Percentiles rank a stretch among this genome's conserved stretches.
Conservation (phyloP, 495 filamentous ascomycete species). For the Penicillium chermesinum region DNA sequence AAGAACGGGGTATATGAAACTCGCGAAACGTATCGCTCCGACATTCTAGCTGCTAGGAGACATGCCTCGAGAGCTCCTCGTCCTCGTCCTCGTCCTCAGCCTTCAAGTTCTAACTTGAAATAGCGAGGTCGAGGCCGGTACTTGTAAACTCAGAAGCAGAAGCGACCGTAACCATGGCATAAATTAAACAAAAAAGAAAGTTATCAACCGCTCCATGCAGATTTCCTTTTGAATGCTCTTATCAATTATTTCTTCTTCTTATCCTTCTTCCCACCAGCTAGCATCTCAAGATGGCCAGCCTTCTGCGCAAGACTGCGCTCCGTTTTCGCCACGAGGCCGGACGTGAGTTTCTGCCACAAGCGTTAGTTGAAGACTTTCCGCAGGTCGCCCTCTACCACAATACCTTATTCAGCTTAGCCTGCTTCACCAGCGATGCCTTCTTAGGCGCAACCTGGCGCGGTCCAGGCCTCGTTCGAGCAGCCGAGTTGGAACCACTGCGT, state of each 20-base stretch:
- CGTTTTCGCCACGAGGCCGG: slow-evolving; percentile 58
- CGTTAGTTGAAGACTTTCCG: background rate
- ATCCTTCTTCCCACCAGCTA: slow-evolving; percentile 62
- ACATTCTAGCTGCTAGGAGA: too few species aligned
- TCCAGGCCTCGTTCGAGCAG: slow-evolving; percentile 48
- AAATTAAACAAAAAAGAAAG: too few species aligned
- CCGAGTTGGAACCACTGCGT: slow-evolving; percentile 9
- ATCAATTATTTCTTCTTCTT: slow-evolving; percentile 22
- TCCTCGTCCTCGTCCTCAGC: too few species aligned
- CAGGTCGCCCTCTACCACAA: background rate
- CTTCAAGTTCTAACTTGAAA: too few species aligned
- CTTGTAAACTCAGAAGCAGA: too few species aligned
- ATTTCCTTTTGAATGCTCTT: too few species aligned
- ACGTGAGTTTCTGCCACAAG: slow-evolving; percentile 53
- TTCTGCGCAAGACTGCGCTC: slow-evolving; percentile 61
- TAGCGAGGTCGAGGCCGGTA: too few species aligned
- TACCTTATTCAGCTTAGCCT: slow-evolving; percentile 61
- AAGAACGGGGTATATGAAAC: slow-evolving; percentile 28
- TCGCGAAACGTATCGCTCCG: slow-evolving; percentile 14
- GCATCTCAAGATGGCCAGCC: slow-evolving; percentile 69
- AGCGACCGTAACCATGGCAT: too few species aligned
- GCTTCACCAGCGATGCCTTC: slow-evolving; percentile 54
- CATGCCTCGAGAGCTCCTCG: too few species aligned
- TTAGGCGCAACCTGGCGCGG: slow-evolving; percentile 62
- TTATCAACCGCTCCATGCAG: too few species aligned